Conservation (phyloP, 306 rosid genomes). For the Vigna hirtella region DNA sequence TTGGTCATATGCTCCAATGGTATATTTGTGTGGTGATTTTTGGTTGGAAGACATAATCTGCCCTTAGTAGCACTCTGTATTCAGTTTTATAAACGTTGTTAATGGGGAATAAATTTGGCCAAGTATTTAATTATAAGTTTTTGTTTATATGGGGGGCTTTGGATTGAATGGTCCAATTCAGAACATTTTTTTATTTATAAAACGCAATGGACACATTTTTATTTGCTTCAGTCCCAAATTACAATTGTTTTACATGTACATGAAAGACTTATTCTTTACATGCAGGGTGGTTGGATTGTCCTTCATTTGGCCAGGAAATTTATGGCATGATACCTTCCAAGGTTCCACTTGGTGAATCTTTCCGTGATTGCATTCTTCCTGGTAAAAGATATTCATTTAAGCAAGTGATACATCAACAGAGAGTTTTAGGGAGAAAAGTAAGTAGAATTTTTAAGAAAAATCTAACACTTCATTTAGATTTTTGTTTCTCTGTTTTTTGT, state of each 20-base stretch:
- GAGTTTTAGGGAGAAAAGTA: conserved; percentile 94
- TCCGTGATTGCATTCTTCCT: conserved; percentile 76
- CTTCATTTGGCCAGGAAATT: conserved; percentile 82
- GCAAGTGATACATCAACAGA: conserved; percentile 94
- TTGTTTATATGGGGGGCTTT: background rate
- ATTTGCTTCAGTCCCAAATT: conserved; percentile 24
- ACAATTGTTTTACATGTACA: conserved; percentile 21
- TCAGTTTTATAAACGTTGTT: background rate
- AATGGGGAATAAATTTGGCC: background rate
- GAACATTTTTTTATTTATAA: conserved; percentile 10
- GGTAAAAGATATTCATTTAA: conserved; percentile 99
- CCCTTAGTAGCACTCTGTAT: background rate
- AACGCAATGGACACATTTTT: conserved; percentile 9
- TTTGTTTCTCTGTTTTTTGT: conserved; percentile 28
- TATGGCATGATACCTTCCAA: conserved; percentile 91
- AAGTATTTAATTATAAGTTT: background rate
- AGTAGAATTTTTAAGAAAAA: conserved; percentile 39
- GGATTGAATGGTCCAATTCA: conserved; percentile 17
- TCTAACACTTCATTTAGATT: conserved; percentile 17
- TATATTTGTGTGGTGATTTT: background rate
- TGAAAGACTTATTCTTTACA: conserved; percentile 29
- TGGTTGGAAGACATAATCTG: background rate
- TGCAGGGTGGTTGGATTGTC: conserved; percentile 99
- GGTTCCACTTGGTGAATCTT: conserved; percentile 94
- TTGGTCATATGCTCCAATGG: background rate